Conservation (phyloP, 139 green algal genomes). For the Dunaliella primolecta region DNA sequence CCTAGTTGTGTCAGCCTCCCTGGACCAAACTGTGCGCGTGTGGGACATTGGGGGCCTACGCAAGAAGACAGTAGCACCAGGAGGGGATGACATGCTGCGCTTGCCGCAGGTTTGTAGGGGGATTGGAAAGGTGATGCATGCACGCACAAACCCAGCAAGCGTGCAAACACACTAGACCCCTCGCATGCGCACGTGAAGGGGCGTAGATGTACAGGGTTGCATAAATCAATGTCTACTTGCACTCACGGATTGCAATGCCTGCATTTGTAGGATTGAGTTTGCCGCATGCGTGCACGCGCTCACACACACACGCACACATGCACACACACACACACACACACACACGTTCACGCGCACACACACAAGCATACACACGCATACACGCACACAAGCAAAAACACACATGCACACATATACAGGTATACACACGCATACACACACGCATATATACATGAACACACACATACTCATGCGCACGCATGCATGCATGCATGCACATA, state of each 20-base stretch:
- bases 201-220: too few species aligned
- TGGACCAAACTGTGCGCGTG: constrained; percentile 97
- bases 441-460: not conserved
- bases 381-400: not conserved
- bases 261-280: not conserved
- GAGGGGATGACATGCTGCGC: constrained; percentile 80
- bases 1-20: constrained; percentile 85
- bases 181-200: too few species aligned
- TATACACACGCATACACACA: not conserved
- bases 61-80: constrained; percentile 90
- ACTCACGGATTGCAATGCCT: too few species aligned
- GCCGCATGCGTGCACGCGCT: not conserved
- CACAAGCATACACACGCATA: too few species aligned
- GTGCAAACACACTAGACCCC: too few species aligned
- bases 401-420: not conserved
- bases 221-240: too few species aligned
- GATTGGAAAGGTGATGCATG: not conserved
- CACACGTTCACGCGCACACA: too few species aligned
- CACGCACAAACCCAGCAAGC: not conserved
- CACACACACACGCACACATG: not conserved
- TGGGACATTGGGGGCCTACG: constrained; percentile 97
- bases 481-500: not conserved
- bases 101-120: constrained; percentile 63
- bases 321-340: too few species aligned
- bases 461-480: not conserved